Evolutionary conservation across 495 filamentous ascomycete species (phyloP), one percentile per base, ranked within the genome.

Genomic region (Amniculicola lignicola): DNA sequence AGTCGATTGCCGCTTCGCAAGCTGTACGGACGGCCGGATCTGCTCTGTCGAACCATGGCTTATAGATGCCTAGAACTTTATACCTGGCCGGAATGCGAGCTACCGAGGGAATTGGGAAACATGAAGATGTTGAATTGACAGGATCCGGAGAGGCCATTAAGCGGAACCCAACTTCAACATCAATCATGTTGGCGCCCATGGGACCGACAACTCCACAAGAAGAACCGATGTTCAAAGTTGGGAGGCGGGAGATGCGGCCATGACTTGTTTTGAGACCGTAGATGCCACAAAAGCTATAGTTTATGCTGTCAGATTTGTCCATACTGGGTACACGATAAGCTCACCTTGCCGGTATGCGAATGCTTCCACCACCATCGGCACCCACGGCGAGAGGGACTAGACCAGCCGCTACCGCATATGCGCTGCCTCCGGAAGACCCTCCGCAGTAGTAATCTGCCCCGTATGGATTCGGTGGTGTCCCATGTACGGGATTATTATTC

Each of bases 261-360:
- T 95, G 85, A 3, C 81, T 85, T 0, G 90, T 80, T 66, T 97
- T 96, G 29, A 97, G 79, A 12, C 92, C 92, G 73, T 86, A 96
- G 16, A 89, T 72, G 25, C 92, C 92, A 66, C 89, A 94, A 71
- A 87, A 95, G 21, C 82, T n/a, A n/a, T n/a, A n/a, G n/a, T n/a
- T n/a, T n/a, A n/a, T n/a, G n/a, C n/a, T n/a, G n/a, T n/a, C n/a
- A n/a, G n/a, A n/a, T n/a, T n/a, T n/a, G n/a, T n/a, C n/a, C n/a
- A n/a, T n/a, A n/a, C n/a, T n/a, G n/a, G n/a, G n/a, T n/a, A n/a
- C n/a, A n/a, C n/a, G n/a, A n/a, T n/a, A n/a, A n/a, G n/a, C n/a
- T n/a, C n/a, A n/a, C n/a, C n/a, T 79, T 0, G 87, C 72, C 0
- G 92, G 92, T 45, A 95, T 81, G 9, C 92, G 81, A 50, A 95